phyloP scores from a whole-genome alignment of 1,284 basidiomycete genomes.

The Boletellus sp. region DNA sequence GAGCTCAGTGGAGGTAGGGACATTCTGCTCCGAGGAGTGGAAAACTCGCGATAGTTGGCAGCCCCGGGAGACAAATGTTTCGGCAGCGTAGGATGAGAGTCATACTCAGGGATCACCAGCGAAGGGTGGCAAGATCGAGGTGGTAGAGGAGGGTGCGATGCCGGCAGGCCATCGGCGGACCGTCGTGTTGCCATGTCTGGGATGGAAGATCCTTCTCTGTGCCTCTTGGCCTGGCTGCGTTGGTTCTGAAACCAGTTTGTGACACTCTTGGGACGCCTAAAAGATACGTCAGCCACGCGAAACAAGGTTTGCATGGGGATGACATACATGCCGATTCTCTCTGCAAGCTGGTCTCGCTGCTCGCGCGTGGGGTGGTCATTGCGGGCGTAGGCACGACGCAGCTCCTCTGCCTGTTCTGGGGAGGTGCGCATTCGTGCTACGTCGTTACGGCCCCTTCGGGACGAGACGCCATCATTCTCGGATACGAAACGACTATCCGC shows the following conservation, averaged over 20 bases:
- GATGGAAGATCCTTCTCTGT: conserved; percentile 45
- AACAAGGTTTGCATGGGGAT: conserved; percentile 9
- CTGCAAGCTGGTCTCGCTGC: conserved; percentile 58
- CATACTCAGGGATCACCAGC: conserved; percentile 23
- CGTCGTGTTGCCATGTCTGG: conserved; percentile 21
- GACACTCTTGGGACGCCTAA: conserved; percentile 70
- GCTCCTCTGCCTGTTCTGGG: conserved; percentile 59
- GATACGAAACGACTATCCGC: conserved; percentile 35
- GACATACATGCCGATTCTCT: conserved; percentile 69
- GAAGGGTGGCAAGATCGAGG: conserved; percentile 43
- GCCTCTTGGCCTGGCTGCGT: conserved; percentile 65
- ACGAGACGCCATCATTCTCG: conserved; percentile 33
- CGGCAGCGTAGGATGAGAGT: conserved; percentile 14
- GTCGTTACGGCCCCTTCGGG: conserved; percentile 31
- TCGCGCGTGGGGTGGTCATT: conserved; percentile 65
- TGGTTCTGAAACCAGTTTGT: conserved; percentile 85
- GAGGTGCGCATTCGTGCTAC: conserved; percentile 54
- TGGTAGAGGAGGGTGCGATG: conserved; percentile 34
- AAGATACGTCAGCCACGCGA: conserved; percentile 16
- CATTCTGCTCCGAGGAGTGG: conserved; percentile 24
- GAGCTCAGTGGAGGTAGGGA: conserved; percentile 30
- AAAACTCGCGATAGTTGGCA: conserved; percentile 29
- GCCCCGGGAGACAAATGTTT: conserved; percentile 30
- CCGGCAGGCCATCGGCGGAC: conserved; percentile 10
- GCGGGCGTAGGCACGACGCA: conserved; percentile 56